Base-by-base conservation (phyloP, 108 stramenopile species). In the Cyclotella sp. region DNA sequence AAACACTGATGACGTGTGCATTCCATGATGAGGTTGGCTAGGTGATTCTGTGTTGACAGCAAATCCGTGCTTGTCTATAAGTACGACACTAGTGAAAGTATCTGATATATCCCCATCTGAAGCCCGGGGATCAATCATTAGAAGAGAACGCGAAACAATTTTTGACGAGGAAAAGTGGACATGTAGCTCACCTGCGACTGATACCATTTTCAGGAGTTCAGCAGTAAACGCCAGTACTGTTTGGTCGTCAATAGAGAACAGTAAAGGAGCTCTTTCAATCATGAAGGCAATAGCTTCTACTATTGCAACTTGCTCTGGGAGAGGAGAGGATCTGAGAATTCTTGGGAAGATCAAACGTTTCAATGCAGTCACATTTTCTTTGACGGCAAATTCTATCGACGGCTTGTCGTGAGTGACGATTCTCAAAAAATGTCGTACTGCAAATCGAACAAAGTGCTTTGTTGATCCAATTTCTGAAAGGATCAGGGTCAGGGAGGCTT, bases 41-140 rank as follows among this genome's bases (percentile, higher is more conserved):
- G 62, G 75, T 13, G 74, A 67, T 57, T 79, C 83, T 9, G 42
- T 75, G 46, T 70, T 78, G 34, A 88, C 54, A 41, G 86, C 88
- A 72, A 68, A 89, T 41, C 92, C 94, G 65, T 95, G 89, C 64
- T 92, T 95, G 66, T 95, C 92, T 5, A 83, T 76, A 27, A 93
- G 83, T 29, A 90, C 88, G 45, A 82, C 75, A 28, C 84, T 88
- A 22, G 69, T 54, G 16, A 89, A 82, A 26, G 81, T 41, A 68
- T 93, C 94, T 2, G 81, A 76, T 85, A 95, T 91, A 72, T 93
- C 94, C 16, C 94, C 94, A 71, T 95, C 94, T 64, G 26, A 39
- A 62, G 34, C 1, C 15, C 61, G n/a, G 9, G 39, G 13, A n/a
- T 14, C 9, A 8, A 41, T n/a, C 41, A 26, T 22, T 3, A 57